Percentiles rank a stretch among this genome's conserved stretches.
Conservation (phyloP, 257 asterid species). For the Rhazya stricta region DNA sequence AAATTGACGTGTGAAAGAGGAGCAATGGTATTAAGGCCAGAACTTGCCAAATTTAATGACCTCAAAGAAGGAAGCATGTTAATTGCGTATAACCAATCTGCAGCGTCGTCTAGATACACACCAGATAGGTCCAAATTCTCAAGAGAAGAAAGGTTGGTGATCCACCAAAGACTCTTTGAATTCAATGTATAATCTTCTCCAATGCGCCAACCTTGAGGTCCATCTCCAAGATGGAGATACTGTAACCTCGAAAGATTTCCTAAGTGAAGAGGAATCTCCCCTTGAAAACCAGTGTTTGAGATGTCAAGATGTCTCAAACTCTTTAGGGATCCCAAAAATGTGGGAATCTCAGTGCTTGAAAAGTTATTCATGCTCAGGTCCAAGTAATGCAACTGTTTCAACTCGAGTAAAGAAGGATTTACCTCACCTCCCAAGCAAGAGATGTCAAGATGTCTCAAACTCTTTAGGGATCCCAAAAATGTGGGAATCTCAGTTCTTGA, state of each 20-base stretch:
- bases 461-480: conserved; percentile 15
- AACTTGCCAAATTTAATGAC: conserved; percentile 8
- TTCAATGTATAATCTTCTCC: background rate
- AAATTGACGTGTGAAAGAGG: conserved; percentile 10
- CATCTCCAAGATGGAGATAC: conserved; percentile 19
- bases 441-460: conserved; percentile 17
- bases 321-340: conserved; percentile 16
- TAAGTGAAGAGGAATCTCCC: conserved; percentile 10
- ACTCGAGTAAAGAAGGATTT: conserved; percentile 7
- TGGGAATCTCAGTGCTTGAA: background rate
- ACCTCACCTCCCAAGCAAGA: conserved; percentile 25
- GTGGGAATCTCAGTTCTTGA: conserved; percentile 12
- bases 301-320: conserved; percentile 21
- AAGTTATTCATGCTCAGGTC: conserved; percentile 27
- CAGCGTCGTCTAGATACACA: background rate
- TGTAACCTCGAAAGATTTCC: conserved; percentile 26
- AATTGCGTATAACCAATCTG: conserved; percentile 16
- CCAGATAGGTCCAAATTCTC: conserved; percentile 14
- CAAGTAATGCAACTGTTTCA: conserved; percentile 18
- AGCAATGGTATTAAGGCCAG: background rate
- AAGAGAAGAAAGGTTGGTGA: conserved; percentile 18
- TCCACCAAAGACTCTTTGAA: conserved; percentile 16
- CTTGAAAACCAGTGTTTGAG: conserved; percentile 17
- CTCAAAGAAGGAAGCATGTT: conserved; percentile 18
- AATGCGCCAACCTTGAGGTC: conserved; percentile 1